Evolutionary conservation across 1,284 basidiomycete genomes (phyloP).

Genomic region (Porodaedalea pini): DNA sequence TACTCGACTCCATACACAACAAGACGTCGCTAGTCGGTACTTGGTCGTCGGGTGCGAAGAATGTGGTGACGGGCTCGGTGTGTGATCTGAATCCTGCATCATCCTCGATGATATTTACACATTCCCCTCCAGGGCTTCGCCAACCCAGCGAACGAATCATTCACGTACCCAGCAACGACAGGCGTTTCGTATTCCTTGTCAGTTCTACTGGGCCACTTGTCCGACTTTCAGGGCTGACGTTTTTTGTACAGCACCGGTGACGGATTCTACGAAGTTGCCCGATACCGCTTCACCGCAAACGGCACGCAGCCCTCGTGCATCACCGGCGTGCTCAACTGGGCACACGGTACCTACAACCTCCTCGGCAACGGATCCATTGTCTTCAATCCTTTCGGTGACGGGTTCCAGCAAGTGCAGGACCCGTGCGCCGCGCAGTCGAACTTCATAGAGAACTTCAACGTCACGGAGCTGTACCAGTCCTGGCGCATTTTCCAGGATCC

Average conservation of each 20-base stretch:
- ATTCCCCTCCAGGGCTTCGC: slow-evolving; percentile 63
- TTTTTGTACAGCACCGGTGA: slow-evolving; percentile 40
- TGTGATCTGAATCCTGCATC: neutral
- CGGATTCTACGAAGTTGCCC: slow-evolving; percentile 81
- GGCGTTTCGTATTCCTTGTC: slow-evolving; percentile 89
- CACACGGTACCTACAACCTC: slow-evolving; percentile 74
- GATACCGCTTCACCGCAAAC: slow-evolving; percentile 83
- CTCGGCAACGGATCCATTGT: slow-evolving; percentile 74
- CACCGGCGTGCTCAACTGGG: slow-evolving; percentile 80
- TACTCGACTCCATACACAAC: slow-evolving; percentile 46
- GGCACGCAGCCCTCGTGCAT: slow-evolving; percentile 78
- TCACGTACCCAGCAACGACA: slow-evolving; percentile 77
- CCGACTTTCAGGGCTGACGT: slow-evolving; percentile 10
- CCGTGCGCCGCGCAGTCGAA: slow-evolving; percentile 84
- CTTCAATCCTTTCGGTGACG: slow-evolving; percentile 72
- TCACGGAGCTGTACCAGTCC: slow-evolving; percentile 50
- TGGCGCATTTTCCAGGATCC: slow-evolving; percentile 64
- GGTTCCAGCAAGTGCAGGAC: slow-evolving; percentile 89
- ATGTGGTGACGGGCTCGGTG: slow-evolving; percentile 54
- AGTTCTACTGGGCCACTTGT: slow-evolving; percentile 32
- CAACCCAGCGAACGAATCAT: slow-evolving; percentile 74
- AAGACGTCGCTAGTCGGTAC: slow-evolving; percentile 70
- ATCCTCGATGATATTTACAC: slow-evolving; percentile 5
- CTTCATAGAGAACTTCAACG: slow-evolving; percentile 78
- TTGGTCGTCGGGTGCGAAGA: slow-evolving; percentile 77